Base-by-base conservation (phyloP, 345 rosid genomes). In the Sonneratia alba region DNA sequence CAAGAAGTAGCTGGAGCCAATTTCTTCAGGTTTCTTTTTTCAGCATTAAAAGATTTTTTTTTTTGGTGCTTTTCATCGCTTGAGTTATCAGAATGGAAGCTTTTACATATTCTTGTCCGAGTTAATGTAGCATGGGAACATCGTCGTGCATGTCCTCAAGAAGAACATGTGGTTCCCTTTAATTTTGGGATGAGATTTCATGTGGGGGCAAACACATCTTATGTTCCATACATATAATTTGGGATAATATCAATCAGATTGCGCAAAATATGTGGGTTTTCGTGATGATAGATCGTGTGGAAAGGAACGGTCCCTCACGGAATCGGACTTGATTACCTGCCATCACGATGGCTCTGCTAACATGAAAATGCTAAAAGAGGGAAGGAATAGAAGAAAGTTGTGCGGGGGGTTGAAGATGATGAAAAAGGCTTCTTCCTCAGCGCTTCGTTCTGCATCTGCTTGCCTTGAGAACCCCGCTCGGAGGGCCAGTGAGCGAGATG, bases 371-470 rank as follows among this genome's bases (percentile, higher is more conserved):
- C 63, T 57, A 16, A 6, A 57, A 57, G 11, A 57, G 6, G 8
- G 43, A 40, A 40, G n/a, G 34, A 57, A 13, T 8, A 5, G 11
- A n/a, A 24, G 51, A 47, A 47, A 57, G 34, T 57, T 57, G 11
- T 57, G 32, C 63, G 32, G 32, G 0, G 32, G 7, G 32, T 4
- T 57, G 63, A 57, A 57, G 63, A 57, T 62, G 7, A 6, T 8
- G 56, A 49, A 49, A 34, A 62, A 11, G 10, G 37, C 16, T 10
- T 27, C 66, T 22, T 21, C 1, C 64, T 89, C 86, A 94, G 47
- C 88, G 96, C 84, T 83, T 89, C 0, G 92, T 89, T 76, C 19
- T 77, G 85, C 98, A 95, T 66, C 70, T 75, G 70, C 83, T 84
- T 40, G 76, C 88, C 79, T 77, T 80, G 34, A 90, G 67, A 36